Conservation (phyloP, 2,329 filamentous ascomycete species). For the Pezicula rhizophila region DNA sequence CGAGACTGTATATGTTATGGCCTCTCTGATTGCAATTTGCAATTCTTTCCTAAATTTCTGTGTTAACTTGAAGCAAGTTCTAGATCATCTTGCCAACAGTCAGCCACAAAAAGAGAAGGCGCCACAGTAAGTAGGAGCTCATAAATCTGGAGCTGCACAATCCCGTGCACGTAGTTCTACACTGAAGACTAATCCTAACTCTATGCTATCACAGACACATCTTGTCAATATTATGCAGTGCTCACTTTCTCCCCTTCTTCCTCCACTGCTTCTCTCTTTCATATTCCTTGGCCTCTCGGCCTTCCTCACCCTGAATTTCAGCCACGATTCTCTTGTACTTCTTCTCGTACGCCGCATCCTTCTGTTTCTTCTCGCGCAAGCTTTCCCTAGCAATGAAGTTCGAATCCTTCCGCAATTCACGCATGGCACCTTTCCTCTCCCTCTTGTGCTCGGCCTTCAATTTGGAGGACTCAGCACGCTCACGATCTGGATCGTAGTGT, state of each 20-base stretch:
- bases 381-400: conserved; percentile 90
- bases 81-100: no score
- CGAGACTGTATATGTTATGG: no score
- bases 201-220: no score
- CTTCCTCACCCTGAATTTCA: conserved; percentile 94
- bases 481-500: conserved; percentile 94
- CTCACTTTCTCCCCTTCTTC: conserved; percentile 54
- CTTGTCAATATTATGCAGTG: no score
- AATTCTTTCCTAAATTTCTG: no score
- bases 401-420: conserved; percentile 91
- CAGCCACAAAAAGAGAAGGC: no score
- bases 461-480: conserved; percentile 78
- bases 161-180: no score
- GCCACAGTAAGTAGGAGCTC: no score
- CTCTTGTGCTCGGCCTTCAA: conserved; percentile 88
- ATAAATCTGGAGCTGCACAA: no score
- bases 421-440: conserved; percentile 88
- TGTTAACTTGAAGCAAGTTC: no score
- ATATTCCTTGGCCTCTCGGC: conserved; percentile 79
- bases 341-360: conserved; percentile 89
- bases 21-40: no score
- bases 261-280: conserved; percentile 76
- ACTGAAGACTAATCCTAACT: no score
- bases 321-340: conserved; percentile 90
- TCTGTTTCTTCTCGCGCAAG: conserved; percentile 85